Conservation (phyloP, 495 filamentous ascomycete species). For the Aspergillus baeticus region DNA sequence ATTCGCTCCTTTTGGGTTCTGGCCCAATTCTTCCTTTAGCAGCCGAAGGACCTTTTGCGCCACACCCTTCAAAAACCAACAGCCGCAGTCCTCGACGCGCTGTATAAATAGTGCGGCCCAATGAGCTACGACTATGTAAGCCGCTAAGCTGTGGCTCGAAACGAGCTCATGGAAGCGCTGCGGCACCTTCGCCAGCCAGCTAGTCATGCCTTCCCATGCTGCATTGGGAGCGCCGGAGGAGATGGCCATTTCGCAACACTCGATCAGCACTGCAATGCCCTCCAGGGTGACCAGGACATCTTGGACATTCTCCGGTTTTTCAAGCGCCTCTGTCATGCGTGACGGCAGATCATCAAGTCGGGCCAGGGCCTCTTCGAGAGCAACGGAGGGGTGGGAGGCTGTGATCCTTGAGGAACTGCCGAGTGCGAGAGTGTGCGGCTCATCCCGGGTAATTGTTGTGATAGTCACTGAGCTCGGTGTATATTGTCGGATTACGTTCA, state of each 20-base stretch:
- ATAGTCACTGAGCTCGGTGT: too few relatives aligned
- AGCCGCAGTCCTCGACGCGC: background rate
- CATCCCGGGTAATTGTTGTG: too few relatives aligned
- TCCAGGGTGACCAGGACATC: background rate
- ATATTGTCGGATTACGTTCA: too few relatives aligned
- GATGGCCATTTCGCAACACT: conserved; percentile 3
- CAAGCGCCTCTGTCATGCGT: conserved; percentile 1
- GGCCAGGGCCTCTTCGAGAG: background rate
- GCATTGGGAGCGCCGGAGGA: background rate
- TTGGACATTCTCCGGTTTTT: background rate
- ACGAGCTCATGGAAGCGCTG: conserved; percentile 1
- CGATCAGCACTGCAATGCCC: background rate
- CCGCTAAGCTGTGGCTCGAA: background rate
- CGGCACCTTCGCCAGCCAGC: background rate
- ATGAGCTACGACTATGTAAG: conserved; percentile 1
- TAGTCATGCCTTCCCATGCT: background rate
- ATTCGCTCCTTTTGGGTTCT: too few relatives aligned
- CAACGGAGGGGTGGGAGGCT: background rate
- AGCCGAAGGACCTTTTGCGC: too few relatives aligned
- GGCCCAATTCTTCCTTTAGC: too few relatives aligned
- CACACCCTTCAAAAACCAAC: conserved; percentile 1
- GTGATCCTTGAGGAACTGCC: background rate
- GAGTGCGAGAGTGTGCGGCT: too few relatives aligned
- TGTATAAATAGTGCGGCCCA: conserved; percentile 7
- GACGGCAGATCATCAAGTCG: background rate